Evolutionary conservation across 441 rosid species (phyloP), one percentile per base, ranked within the genome.

Genomic region (Adansonia rubrostipa): DNA sequence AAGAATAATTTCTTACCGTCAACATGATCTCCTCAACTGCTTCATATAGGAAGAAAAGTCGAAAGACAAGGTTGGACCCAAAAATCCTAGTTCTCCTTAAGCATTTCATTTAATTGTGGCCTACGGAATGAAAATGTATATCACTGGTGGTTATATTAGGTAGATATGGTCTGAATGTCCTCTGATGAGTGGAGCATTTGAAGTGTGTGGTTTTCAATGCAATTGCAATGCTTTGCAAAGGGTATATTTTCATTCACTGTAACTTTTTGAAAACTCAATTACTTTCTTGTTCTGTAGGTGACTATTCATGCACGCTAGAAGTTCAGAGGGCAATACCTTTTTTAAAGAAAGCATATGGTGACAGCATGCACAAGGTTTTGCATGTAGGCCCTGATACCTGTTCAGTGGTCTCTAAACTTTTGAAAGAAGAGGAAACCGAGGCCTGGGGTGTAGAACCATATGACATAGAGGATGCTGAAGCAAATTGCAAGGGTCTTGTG

Each of bases 371-470:
- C 75, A 88, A 89, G 77, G 90, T 91, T 78, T 81, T 91, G 84
- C 95, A 89, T 24, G 90, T 91, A 15, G 93, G 95, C 36, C 95
- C 95, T 36, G 92, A 89, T 48, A 77, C 93, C 42, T 91, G 95
- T 78, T 81, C 92, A 6, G 91, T 91, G 73, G 91, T 91, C 76
- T 86, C 93, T 66, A 83, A 80, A 53, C 82, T 91, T 33, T 80
- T 88, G 80, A 86, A 89, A 85, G 93, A 88, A 86, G 86, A 87
- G 77, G 93, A 89, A 82, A 89, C 91, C 54, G 91, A 87, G 78
- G 93, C 88, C 4, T 91, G 95, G 95, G 93, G 95, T 65, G 83
- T 89, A 1, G 95, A 91, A 77, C 93, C 95, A 17, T 91, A 91
- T 80, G 95, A 91, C 81, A 77, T 89, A 22, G 95, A 91, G 80